Evolutionary conservation across 2,329 filamentous ascomycete species (phyloP).

Genomic region (Fusarium hainanense): DNA sequence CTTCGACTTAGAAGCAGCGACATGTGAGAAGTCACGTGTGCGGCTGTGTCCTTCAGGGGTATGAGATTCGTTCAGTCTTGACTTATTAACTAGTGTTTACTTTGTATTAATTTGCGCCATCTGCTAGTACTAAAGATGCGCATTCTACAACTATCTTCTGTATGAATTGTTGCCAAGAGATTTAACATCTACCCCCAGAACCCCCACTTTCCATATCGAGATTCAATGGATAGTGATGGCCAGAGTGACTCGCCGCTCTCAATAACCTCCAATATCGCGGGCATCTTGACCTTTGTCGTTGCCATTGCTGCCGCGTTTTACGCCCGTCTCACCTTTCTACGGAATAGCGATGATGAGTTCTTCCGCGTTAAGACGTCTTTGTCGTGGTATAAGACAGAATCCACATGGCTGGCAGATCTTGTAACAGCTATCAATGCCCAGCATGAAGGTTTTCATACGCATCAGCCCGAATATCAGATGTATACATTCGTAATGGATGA

Average conservation of each 20-base stretch:
- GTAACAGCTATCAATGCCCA: conserved; percentile 48
- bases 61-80: not conserved
- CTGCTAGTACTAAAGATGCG: not conserved
- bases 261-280: conserved; percentile 56
- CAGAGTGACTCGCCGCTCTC: conserved; percentile 58
- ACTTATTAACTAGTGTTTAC: not conserved
- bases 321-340: conserved; percentile 57
- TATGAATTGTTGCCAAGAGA: not conserved
- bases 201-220: not conserved
- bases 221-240: conserved; percentile 41
- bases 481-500: conserved; percentile 61
- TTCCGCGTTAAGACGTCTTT: conserved; percentile 60
- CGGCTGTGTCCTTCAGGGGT: not conserved
- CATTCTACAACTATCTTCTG: not conserved
- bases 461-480: conserved; percentile 58
- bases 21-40: conserved; percentile 23
- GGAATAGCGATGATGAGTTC: conserved; percentile 60
- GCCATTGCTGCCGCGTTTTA: conserved; percentile 58
- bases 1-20: not conserved
- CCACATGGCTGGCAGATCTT: conserved; percentile 58
- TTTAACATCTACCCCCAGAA: no score
- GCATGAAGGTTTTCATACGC: conserved; percentile 37
- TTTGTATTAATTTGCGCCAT: no score
- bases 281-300: conserved; percentile 61
- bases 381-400: conserved; percentile 63